Conservation (phyloP, 1,284 basidiomycete species). For the Naganishia sp. region DNA sequence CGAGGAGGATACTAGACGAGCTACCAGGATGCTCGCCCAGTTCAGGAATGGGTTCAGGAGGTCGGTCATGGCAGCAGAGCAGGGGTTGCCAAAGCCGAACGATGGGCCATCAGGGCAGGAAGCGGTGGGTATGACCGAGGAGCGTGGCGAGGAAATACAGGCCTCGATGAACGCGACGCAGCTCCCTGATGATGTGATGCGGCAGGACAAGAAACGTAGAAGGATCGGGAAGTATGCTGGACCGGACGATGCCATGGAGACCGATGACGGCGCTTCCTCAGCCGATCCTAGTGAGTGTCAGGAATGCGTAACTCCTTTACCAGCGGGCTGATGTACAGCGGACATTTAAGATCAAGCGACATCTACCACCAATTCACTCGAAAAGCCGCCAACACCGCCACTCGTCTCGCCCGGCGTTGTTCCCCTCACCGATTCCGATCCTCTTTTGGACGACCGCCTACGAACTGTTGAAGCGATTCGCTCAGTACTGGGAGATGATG, state of each 20-base stretch:
- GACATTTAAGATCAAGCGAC: background rate
- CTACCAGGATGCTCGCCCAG: too few species aligned
- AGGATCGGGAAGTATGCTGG: conserved; percentile 17
- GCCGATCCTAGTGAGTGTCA: background rate
- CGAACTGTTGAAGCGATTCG: conserved; percentile 41
- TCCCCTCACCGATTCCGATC: conserved; percentile 37
- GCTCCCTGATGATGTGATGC: background rate
- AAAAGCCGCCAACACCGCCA: background rate
- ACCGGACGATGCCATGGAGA: background rate
- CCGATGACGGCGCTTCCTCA: background rate
- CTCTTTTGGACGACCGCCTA: conserved; percentile 40
- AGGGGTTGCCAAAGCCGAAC: too few species aligned
- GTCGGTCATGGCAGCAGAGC: too few species aligned
- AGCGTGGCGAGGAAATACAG: too few species aligned
- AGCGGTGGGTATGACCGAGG: too few species aligned
- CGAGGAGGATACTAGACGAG: too few species aligned
- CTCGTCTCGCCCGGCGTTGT: conserved; percentile 12
- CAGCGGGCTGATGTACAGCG: background rate
- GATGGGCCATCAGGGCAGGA: too few species aligned
- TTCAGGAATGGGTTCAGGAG: too few species aligned
- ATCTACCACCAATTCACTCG: background rate
- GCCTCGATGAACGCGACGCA: too few species aligned
- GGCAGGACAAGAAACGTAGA: conserved; percentile 16
- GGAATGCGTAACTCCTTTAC: background rate
- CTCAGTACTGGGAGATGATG: conserved; percentile 39